Conservation (phyloP, 2,329 filamentous ascomycete species). For the Fusarium sp. region DNA sequence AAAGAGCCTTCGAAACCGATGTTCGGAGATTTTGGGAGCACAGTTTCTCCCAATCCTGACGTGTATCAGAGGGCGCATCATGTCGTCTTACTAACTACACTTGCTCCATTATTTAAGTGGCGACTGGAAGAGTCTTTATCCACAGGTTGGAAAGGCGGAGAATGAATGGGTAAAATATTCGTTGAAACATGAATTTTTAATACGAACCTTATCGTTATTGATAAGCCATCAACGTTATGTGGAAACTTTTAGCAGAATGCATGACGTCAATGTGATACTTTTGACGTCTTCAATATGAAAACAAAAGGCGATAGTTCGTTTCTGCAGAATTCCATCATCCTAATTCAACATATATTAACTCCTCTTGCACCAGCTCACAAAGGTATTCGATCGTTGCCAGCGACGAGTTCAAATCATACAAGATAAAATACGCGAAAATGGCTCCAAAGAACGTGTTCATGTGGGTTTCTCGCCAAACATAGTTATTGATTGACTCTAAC, state of each 20-base stretch:
- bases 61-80: not conserved
- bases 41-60: not conserved
- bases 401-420: too few species aligned
- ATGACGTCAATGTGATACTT: conserved; percentile 11
- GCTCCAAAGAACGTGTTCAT: conserved; percentile 20
- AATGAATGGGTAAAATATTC: not conserved
- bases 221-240: not conserved
- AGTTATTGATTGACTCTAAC: not conserved
- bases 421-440: not conserved
- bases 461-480: rapidly evolving
- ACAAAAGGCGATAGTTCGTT: not conserved
- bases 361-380: too few species aligned
- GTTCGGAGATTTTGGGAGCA: not conserved
- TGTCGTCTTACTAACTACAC: not conserved
- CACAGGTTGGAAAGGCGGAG: rapidly evolving
- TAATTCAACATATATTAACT: not conserved
- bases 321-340: not conserved
- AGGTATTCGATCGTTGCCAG: too few species aligned
- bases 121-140: conserved; percentile 1
- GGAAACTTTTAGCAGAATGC: not conserved
- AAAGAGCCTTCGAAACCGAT: not conserved
- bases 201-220: not conserved
- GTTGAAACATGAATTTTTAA: rapidly evolving
- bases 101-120: not conserved
- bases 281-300: conserved; percentile 22